Evolutionary conservation across 2,329 filamentous ascomycete species (phyloP).

Genomic region (Tolypocladium ophioglossoides): DNA sequence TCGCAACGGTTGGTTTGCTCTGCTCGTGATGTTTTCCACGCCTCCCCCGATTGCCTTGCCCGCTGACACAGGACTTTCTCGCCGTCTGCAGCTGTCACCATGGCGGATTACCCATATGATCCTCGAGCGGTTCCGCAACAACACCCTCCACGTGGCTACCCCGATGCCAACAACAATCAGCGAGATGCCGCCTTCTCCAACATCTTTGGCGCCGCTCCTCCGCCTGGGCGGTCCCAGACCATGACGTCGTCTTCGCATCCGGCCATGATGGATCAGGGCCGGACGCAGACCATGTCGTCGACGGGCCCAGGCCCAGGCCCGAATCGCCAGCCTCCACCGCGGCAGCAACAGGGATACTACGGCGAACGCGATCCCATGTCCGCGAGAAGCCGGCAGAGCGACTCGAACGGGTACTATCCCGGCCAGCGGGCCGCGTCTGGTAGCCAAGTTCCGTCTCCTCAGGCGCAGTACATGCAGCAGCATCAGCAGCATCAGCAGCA

Average conservation of each 20-base stretch:
- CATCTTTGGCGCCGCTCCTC: conserved; percentile 84
- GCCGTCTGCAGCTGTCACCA: conserved; percentile 17
- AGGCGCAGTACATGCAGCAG: conserved; percentile 36
- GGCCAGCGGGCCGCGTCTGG: conserved; percentile 40
- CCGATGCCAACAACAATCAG: conserved; percentile 47
- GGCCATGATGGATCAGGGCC: conserved; percentile 41
- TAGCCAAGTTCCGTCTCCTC: conserved; percentile 32
- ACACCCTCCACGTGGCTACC: conserved; percentile 33
- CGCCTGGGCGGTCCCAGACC: conserved; percentile 83
- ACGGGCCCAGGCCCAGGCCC: conserved; percentile 34
- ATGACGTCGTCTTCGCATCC: conserved; percentile 67
- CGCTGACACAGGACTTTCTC: not conserved
- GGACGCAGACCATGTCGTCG: conserved; percentile 71
- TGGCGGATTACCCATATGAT: conserved; percentile 50
- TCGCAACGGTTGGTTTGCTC: conserved; percentile 10
- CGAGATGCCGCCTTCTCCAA: conserved; percentile 93
- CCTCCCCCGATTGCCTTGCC: not conserved
- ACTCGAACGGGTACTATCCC: conserved; percentile 40
- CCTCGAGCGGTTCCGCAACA: conserved; percentile 36
- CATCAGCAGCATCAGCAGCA: conserved; percentile 31
- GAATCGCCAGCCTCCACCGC: conserved; percentile 54
- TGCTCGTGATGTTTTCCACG: not conserved
- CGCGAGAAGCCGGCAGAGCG: conserved; percentile 18
- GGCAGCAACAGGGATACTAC: conserved; percentile 31
- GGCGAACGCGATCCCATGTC: conserved; percentile 18